phyloP scores from a whole-genome alignment of 1,139 yeast genomes.

The Saccharomycopsis hybrid region DNA sequence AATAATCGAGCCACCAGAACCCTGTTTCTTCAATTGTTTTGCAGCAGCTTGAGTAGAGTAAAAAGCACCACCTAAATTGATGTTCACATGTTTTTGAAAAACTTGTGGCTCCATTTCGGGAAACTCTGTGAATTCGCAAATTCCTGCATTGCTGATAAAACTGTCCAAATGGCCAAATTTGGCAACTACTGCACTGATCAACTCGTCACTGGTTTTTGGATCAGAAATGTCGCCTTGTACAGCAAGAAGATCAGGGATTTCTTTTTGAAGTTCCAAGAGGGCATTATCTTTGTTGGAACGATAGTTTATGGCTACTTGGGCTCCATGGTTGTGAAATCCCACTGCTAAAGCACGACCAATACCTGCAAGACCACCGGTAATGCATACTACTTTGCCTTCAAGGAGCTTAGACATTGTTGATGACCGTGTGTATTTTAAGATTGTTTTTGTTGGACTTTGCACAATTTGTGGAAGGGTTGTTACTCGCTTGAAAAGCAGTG shows the following conservation, averaged over 20 bases:
- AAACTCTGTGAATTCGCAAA: constrained; percentile 34
- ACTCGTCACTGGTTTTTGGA: constrained; percentile 32
- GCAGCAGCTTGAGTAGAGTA: constrained; percentile 43
- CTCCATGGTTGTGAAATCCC: constrained; percentile 30
- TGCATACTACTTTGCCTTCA: constrained; percentile 28
- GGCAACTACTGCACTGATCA: constrained; percentile 33
- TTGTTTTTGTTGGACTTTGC: too few relatives aligned
- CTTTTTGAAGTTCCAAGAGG: constrained; percentile 27
- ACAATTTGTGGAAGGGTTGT: too few relatives aligned
- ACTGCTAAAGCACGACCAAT: constrained; percentile 36
- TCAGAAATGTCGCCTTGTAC: constrained; percentile 39
- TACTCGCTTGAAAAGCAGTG: too few relatives aligned
- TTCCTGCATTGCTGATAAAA: constrained; percentile 43
- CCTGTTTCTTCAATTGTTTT: constrained; percentile 38
- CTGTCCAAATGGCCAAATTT: constrained; percentile 37
- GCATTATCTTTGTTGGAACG: constrained; percentile 26
- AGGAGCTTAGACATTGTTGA: constrained; percentile 19
- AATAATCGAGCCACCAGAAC: constrained; percentile 42
- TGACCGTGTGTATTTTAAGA: too few relatives aligned
- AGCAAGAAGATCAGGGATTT: constrained; percentile 30
- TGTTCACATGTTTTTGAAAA: constrained; percentile 30
- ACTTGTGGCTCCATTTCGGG: constrained; percentile 33
- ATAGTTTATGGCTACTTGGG: constrained; percentile 29
- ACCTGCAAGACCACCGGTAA: constrained; percentile 38
- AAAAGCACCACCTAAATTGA: constrained; percentile 40